These are phyloP conservation scores for Rhodosporidiobolus odoratus DNA, from an alignment of 768 basidiomycete genomes.

Conservation along the genomic window DNA sequence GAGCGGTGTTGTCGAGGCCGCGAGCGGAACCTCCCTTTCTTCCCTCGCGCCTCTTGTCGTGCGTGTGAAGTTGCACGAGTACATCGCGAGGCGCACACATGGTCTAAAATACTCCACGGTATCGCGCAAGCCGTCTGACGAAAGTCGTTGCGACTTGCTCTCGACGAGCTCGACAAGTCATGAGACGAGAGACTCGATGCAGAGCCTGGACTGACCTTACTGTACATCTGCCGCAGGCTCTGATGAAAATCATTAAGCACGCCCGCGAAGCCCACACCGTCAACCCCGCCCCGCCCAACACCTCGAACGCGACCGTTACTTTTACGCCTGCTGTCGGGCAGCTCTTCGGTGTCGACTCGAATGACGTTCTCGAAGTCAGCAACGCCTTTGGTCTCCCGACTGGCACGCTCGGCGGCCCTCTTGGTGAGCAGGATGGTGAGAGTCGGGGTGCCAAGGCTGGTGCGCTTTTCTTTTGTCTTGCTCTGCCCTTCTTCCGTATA, in stretches of 20 bases:
- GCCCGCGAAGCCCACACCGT: constrained; percentile 34
- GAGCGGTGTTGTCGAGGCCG: not conserved
- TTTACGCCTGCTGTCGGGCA: constrained; percentile 40
- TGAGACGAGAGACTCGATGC: not conserved
- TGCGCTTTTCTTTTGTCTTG: not conserved
- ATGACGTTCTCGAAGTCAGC: constrained; percentile 37
- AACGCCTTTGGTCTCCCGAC: constrained; percentile 41
- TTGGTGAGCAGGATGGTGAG: constrained; percentile 22
- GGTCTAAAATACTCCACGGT: no score
- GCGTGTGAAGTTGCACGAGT: no score
- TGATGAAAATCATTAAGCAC: constrained; percentile 44
- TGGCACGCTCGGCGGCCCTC: constrained; percentile 25
- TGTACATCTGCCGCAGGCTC: constrained; percentile 15
- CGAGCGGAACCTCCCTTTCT: not conserved
- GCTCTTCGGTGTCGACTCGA: constrained; percentile 42
- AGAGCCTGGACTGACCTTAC: not conserved
- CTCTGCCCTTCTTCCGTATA: not conserved
- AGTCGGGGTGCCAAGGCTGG: constrained; percentile 36
- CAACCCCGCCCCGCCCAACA: constrained; percentile 32
- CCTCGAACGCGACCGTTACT: constrained; percentile 39
- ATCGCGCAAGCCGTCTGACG: no score
- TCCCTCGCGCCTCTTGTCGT: no score
- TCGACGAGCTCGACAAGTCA: not conserved
- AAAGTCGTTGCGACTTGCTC: not conserved
- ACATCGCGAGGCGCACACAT: no score